Evolutionary conservation across 176 grass and related monocot genomes (phyloP).

Genomic region (Olyra latifolia): DNA sequence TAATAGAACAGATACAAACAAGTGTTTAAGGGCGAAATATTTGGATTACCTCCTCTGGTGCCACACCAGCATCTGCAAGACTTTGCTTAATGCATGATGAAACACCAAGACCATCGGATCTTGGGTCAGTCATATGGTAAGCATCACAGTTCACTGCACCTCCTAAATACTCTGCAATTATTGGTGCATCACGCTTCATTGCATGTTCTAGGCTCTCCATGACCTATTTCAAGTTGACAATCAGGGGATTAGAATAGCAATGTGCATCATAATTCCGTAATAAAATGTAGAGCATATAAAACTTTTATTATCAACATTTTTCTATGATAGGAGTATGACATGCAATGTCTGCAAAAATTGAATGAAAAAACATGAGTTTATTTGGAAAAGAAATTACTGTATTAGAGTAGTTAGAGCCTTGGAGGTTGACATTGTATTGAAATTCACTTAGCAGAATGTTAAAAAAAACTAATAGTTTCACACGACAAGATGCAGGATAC

Average conservation of each 20-base stretch:
- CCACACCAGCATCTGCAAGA: constrained; percentile 84
- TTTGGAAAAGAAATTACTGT: neutral
- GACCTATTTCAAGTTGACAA: constrained; percentile 52
- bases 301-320: neutral
- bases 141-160: constrained; percentile 99
- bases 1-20: neutral
- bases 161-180: constrained; percentile 90
- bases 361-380: neutral
- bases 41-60: constrained; percentile 83
- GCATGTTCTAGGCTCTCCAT: constrained; percentile 99
- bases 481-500: neutral
- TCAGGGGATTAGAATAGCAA: neutral
- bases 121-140: constrained; percentile 98
- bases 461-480: neutral
- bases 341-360: neutral
- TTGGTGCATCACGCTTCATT: constrained; percentile 87
- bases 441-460: neutral
- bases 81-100: constrained; percentile 90
- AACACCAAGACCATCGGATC: constrained; percentile 94
- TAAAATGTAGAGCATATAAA: neutral
- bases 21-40: neutral
- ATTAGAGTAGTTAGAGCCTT: neutral
- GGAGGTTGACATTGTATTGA: neutral
- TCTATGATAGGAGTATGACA: neutral
- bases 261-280: neutral